Evolutionary conservation across 805 yeast species (phyloP), one percentile per base, ranked within the genome.

Genomic region (Teunomyces panamensis): DNA sequence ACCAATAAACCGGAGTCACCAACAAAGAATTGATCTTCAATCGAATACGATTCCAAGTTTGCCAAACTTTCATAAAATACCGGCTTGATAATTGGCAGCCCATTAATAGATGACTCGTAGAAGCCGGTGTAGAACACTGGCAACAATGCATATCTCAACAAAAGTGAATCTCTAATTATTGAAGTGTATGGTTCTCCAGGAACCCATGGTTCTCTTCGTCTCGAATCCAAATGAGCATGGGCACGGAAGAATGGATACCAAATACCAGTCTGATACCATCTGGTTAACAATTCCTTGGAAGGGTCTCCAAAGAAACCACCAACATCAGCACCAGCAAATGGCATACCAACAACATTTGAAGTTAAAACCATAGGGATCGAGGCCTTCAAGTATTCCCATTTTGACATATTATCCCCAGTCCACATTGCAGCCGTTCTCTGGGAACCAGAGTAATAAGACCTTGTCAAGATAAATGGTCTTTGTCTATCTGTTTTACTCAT

Each of bases 271-370:
- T 94, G 99, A 63, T 91, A 92, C 99, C 99, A 94, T 59, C 99
- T 78, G 0, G 87, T 79, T 49, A 89, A 72, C 50, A 94, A 68
- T 59, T 94, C 98, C 30, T 79, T 75, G 0, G 83, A 71, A 0
- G 99, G 98, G 62, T 94, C 79, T 3, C 96, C 96, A 60, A 90
- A 91, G 62, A 94, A 94, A 0, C 99, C 99, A 30, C 97, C 98
- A 41, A 94, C 92, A 69, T 94, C 99, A 7, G 97, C 92, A 7
- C 99, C 99, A 5, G 87, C 78, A 68, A 91, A 92, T 28, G 97
- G 96, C 83, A 83, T 84, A 7, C 96, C 96, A 1, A 81, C 88
- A 27, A 88, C 71, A 42, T 90, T 89, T 54, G 84, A 78, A 3
- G 95, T 87, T 49, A 94, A 72, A 11, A 89, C 65, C 96, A 90